A percentile compares a stretch with the other conserved stretches of the same genome.
Evolutionary conservation across 2,329 filamentous ascomycete species (phyloP).

Genomic region (Fusarium sp.): DNA sequence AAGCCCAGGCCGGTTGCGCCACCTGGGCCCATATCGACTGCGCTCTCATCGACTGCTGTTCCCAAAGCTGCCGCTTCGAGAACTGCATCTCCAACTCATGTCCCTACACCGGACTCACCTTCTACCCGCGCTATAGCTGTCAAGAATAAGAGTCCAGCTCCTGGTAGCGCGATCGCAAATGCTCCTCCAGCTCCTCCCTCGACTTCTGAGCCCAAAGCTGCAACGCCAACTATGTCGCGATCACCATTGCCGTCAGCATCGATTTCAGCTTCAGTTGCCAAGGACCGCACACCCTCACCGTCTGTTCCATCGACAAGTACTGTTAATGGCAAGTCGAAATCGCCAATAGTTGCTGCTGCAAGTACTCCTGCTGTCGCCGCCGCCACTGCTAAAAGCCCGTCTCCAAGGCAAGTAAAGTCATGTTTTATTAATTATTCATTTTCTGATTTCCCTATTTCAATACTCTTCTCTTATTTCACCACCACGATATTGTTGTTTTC

Average conservation of each 20-base stretch:
- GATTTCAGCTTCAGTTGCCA: slow-evolving; percentile 28
- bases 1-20: slow-evolving; percentile 46
- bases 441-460: neutral
- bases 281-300: slow-evolving; percentile 38
- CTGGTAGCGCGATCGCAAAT: slow-evolving; percentile 21
- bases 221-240: slow-evolving; percentile 17
- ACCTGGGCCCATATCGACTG: slow-evolving; percentile 46
- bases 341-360: slow-evolving; percentile 4
- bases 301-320: slow-evolving; percentile 17
- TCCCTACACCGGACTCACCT: slow-evolving; percentile 41
- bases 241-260: slow-evolving; percentile 28
- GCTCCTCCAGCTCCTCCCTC: slow-evolving; percentile 16
- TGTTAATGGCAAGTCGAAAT: slow-evolving; percentile 30
- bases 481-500: slow-evolving; percentile 8
- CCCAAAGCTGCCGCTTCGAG: slow-evolving; percentile 35
- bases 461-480: neutral
- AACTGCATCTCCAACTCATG: slow-evolving; percentile 39
- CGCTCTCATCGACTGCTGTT: slow-evolving; percentile 40
- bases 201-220: slow-evolving; percentile 13
- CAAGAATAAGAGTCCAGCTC: slow-evolving; percentile 32
- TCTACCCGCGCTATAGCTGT: slow-evolving; percentile 35
- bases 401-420: slow-evolving; percentile 30
- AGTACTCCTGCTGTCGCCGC: neutral
- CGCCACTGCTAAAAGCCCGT: slow-evolving; percentile 11
- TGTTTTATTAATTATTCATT: neutral